Evolutionary conservation across 192 early-diverging fungal genomes (phyloP).

Genomic region (Coemansia sp.): DNA sequence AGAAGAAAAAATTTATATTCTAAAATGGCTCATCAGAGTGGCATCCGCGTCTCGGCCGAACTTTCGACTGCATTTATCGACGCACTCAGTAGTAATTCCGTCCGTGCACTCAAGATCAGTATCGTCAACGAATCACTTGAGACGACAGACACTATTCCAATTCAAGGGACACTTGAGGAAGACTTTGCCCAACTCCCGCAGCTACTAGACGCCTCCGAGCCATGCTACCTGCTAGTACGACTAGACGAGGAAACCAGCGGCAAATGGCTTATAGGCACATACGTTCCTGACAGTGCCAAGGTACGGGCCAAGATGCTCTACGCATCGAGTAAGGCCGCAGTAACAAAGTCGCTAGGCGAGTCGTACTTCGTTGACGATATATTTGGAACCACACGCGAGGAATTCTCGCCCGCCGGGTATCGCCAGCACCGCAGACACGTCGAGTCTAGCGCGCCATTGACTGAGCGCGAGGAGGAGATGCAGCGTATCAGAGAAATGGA

Average conservation of each 20-base stretch:
- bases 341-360: constrained; percentile 81
- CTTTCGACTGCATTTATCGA: constrained; percentile 23
- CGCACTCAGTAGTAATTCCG: constrained; percentile 21
- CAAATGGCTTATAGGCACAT: constrained; percentile 75
- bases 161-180: constrained; percentile 51
- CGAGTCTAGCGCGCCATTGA: constrained; percentile 75
- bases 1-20: not conserved
- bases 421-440: constrained; percentile 31
- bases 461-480: constrained; percentile 82
- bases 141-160: constrained; percentile 32
- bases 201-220: constrained; percentile 60
- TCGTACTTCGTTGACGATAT: constrained; percentile 79
- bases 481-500: constrained; percentile 54
- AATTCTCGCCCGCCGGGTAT: constrained; percentile 42
- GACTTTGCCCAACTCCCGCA: constrained; percentile 58
- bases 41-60: constrained; percentile 38
- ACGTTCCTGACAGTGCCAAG: constrained; percentile 78
- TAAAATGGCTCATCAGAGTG: constrained; percentile 52
- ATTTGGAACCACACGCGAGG: constrained; percentile 65
- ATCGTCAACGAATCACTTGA: constrained; percentile 56
- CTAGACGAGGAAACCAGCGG: constrained; percentile 56
- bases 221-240: constrained; percentile 69
- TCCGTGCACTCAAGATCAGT: constrained; percentile 55
- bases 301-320: constrained; percentile 96
- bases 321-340: constrained; percentile 78